Evolutionary conservation across 1,284 basidiomycete genomes (phyloP).

Genomic region (Ceratobasidium papillatum): DNA sequence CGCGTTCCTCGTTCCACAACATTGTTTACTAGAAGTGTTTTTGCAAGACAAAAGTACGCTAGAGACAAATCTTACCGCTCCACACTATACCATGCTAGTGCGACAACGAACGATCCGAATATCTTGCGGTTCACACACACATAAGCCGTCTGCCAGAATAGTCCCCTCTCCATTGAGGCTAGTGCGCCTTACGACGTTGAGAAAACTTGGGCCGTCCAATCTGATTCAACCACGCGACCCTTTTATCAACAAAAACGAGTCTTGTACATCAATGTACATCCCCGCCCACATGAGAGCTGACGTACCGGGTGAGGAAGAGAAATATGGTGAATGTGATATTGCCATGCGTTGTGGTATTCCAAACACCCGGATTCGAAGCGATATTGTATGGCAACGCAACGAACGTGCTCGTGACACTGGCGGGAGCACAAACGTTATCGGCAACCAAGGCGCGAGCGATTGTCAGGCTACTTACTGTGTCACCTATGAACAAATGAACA

Average conservation of each 20-base stretch:
- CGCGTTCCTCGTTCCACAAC: constrained; percentile 22
- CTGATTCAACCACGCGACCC: constrained; percentile 34
- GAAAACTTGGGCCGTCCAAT: constrained; percentile 31
- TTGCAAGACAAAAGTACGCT: neutral
- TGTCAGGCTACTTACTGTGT: constrained; percentile 61
- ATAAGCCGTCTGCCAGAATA: constrained; percentile 1
- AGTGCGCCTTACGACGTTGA: constrained; percentile 13
- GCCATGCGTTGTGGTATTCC: constrained; percentile 78
- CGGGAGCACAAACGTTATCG: constrained; percentile 40
- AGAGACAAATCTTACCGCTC: constrained; percentile 9
- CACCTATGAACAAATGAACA: constrained; percentile 50
- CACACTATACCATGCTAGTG: constrained; percentile 7
- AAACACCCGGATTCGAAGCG: constrained; percentile 59
- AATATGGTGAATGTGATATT: constrained; percentile 72
- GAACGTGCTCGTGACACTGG: constrained; percentile 66
- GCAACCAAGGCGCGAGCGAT: neutral
- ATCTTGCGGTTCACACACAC: constrained; percentile 24
- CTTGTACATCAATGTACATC: constrained; percentile 19
- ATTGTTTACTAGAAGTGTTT: constrained; percentile 4
- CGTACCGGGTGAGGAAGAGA: constrained; percentile 65
- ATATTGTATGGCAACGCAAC: constrained; percentile 66
- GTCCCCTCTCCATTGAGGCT: constrained; percentile 26
- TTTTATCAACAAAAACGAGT: constrained; percentile 14
- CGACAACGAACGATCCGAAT: constrained; percentile 9
- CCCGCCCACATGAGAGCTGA: constrained; percentile 31